Evolutionary conservation across 2,329 filamentous ascomycete species (phyloP), one percentile per base, ranked within the genome.

Genomic region (Ciborinia camelliae): DNA sequence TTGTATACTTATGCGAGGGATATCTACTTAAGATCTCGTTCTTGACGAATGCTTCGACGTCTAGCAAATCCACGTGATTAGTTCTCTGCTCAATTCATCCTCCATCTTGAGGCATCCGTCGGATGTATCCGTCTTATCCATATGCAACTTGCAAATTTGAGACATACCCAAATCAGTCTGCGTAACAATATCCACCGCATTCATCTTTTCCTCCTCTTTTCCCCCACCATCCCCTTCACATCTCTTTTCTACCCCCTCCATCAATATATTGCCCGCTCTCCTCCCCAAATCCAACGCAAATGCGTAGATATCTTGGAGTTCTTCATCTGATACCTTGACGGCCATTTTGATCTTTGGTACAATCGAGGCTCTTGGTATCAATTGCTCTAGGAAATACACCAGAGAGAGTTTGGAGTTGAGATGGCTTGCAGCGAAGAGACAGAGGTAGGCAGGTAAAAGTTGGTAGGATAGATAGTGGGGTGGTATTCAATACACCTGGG

Each of bases 171-270:
- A 83, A 73, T 92, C 90, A 0, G 88, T 90, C 77, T 91, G 85
- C 12, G 89, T 92, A 26, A 92, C 90, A 67, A 92, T 84, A 74
- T 92, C 90, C 14, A 92, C 90, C 1, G 89, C 83, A 73, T 85
- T 91, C 69, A 90, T 86, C 75, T 93, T 93, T 76, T 92, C 88
- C 50, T 75, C 73, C 65, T 73, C 70, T 51, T 75, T 72, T 60
- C 73, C 71, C 65, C 39, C 68, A 63, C 52, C 68, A 63, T 47
- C 71, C 61, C 63, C 66, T 43, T 75, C 64, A 58, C 66, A 67
- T 20, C 87, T 81, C 68, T 54, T 80, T 74, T 83, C 80, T n/a
- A 87, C 84, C 15, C 84, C 86, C 55, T 86, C 81, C 73, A 90
- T 83, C 50, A 92, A 81, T 72, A 90, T 81, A 62, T 83, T 77